phyloP scores from a whole-genome alignment of 768 basidiomycete species.

The Naganishia friedmannii region DNA sequence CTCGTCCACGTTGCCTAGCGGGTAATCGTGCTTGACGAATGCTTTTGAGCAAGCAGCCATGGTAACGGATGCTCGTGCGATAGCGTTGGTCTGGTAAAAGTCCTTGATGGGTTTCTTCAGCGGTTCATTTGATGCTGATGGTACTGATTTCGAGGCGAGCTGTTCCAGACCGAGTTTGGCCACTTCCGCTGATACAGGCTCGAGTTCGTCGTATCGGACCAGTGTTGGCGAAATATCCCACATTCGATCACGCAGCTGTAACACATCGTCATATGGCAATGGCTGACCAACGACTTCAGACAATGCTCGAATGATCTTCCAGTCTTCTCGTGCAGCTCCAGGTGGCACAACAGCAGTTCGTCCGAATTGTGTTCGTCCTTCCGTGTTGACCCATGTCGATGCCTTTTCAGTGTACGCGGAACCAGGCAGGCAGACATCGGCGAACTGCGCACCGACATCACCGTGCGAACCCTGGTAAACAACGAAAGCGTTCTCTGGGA shows the following conservation, averaged over 20 bases:
- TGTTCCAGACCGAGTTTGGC: constrained; percentile 68
- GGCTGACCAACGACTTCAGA: constrained; percentile 78
- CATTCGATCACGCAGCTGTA: constrained; percentile 81
- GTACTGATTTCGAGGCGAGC: constrained; percentile 62
- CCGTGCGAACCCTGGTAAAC: constrained; percentile 99
- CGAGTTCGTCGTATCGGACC: constrained; percentile 76
- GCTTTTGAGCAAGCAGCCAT: constrained; percentile 92
- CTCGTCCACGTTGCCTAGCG: constrained; percentile 37
- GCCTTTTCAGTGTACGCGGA: constrained; percentile 91
- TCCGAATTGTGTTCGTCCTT: constrained; percentile 86
- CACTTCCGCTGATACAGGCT: constrained; percentile 70
- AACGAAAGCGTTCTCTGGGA: constrained; percentile 88
- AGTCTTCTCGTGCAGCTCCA: constrained; percentile 92
- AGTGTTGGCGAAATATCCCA: constrained; percentile 94
- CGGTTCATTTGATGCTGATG: constrained; percentile 46
- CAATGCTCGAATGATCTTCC: constrained; percentile 90
- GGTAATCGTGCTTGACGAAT: constrained; percentile 63
- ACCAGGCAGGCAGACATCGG: constrained; percentile 92
- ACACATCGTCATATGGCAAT: constrained; percentile 83
- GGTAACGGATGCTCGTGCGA: constrained; percentile 87
- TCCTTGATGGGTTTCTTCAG: constrained; percentile 80
- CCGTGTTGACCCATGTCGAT: constrained; percentile 93
- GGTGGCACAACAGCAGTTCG: constrained; percentile 88
- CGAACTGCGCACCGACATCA: constrained; percentile 90
- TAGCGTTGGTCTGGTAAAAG: constrained; percentile 95